Base-by-base conservation (phyloP, 305 asterid genomes). In the Coffea humblotiana region DNA sequence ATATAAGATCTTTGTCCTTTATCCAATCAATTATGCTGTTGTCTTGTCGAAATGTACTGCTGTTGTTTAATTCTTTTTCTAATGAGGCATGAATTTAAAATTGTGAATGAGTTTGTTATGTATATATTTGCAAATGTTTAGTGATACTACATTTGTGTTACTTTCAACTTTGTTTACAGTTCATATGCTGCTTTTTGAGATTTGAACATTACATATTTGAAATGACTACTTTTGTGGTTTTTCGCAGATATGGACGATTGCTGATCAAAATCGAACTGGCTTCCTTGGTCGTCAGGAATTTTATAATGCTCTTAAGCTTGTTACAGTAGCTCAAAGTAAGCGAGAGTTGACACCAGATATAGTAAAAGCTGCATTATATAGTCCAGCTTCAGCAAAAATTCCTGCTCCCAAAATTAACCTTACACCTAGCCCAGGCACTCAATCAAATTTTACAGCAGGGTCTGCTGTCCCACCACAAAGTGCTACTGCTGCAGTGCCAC, bases 401-500 rank as follows among this genome's bases (percentile, higher is more conserved):
- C 86, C 86, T 75, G 75, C 86, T 75, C 86, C 86, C 52, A 76
- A 51, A 74, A 83, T 83, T 45, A 68, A 75, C 60, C 78, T 79
- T 43, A 3, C 78, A 71, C 85, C 86, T 80, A 47, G 78, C 35
- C 78, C 84, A 35, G 86, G 86, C 82, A 87, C 88, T 78, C 98
- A 87, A 78, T 76, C 88, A 85, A 90, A 83, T 82, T 73, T 82
- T 52, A 81, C 81, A 65, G 78, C 89, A 77, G 87, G 80, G 84
- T 76, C 89, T 32, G 65, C 78, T 56, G 75, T 68, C 25, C 79
- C 65, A 48, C 80, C 74, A 49, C 61, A 69, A 32, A 74, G 48
- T 79, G 81, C 80, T 80, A 84, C 81, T 78, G 73, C 86, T 75
- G 80, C 91, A 71, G 58, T 86, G 60, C 79, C 89, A 47, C 51